These are phyloP conservation scores for Candida maris DNA, from an alignment of 805 yeast genomes.

Conservation along the genomic window DNA sequence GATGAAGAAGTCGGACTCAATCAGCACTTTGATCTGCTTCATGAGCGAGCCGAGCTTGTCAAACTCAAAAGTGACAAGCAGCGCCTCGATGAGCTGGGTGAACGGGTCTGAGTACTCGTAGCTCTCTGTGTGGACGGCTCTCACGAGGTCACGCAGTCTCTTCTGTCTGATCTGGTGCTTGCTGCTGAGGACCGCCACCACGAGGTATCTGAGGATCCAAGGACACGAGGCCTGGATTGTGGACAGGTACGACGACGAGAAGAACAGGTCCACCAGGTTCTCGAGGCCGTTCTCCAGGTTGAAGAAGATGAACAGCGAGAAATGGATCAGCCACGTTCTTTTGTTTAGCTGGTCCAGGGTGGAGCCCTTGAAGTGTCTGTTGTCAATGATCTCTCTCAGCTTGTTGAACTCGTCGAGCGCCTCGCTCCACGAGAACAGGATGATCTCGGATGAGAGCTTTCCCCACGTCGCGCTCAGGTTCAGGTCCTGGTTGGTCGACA, in stretches of 20 bases:
- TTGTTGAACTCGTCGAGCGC: conserved; percentile 51
- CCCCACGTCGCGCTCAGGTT: conserved; percentile 65
- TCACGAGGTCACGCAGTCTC: conserved; percentile 54
- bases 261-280: conserved; percentile 52
- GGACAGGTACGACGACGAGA: conserved; percentile 56
- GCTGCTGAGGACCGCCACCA: conserved; percentile 51
- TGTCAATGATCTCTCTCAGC: conserved; percentile 57
- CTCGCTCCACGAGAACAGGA: conserved; percentile 48
- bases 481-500: conserved; percentile 49
- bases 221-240: conserved; percentile 71
- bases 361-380: conserved; percentile 45
- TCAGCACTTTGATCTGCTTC: conserved; percentile 42
- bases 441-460: conserved; percentile 57
- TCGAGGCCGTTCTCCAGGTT: conserved; percentile 49
- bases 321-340: conserved; percentile 67
- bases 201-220: conserved; percentile 64
- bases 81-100: conserved; percentile 50
- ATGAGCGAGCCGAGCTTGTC: conserved; percentile 48
- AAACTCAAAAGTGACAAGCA: conserved; percentile 59
- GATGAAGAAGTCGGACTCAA: conserved; percentile 57
- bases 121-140: conserved; percentile 55
- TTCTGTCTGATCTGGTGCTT: conserved; percentile 40
- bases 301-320: conserved; percentile 64
- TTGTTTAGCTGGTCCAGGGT: conserved; percentile 58
- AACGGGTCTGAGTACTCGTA: conserved; percentile 67